Evolutionary conservation across 768 basidiomycete genomes (phyloP).

Genomic region (Podaxis sp.): DNA sequence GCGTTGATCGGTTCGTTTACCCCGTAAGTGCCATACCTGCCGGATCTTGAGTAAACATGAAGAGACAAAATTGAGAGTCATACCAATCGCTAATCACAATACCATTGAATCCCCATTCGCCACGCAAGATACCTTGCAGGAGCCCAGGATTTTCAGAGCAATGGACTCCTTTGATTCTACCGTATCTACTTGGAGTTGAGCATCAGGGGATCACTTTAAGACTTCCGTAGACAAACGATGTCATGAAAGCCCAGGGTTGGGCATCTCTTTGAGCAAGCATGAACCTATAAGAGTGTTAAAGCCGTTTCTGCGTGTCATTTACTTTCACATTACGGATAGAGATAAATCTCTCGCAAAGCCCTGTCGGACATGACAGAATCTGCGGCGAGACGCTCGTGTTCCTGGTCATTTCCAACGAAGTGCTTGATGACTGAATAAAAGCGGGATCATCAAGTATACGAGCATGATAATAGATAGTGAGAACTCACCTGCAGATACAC

Average conservation of each 20-base stretch:
- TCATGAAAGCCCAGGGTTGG: conserved; percentile 64
- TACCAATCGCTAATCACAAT: conserved; percentile 80
- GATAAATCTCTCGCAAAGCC: conserved; percentile 67
- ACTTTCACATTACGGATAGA: conserved; percentile 50
- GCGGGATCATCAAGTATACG: neutral
- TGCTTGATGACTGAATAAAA: conserved; percentile 56
- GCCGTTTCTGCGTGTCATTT: neutral
- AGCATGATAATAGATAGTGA: neutral
- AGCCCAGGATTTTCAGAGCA: conserved; percentile 64
- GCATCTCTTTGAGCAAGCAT: conserved; percentile 65
- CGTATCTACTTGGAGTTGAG: conserved; percentile 42
- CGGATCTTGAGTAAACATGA: neutral
- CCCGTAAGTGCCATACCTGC: conserved; percentile 69
- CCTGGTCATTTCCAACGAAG: conserved; percentile 71
- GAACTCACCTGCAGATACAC: conserved; percentile 52
- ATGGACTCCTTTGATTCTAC: conserved; percentile 68
- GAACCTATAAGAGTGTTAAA: conserved; percentile 34
- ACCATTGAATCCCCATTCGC: conserved; percentile 72
- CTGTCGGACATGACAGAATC: conserved; percentile 62
- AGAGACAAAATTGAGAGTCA: conserved; percentile 1
- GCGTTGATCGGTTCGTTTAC: conserved; percentile 67
- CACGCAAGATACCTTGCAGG: conserved; percentile 58
- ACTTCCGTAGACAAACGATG: conserved; percentile 36
- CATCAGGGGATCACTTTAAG: neutral
- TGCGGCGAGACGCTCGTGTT: conserved; percentile 62